phyloP scores from a whole-genome alignment of 257 asterid genomes.

The Fraxinus cuspidata region DNA sequence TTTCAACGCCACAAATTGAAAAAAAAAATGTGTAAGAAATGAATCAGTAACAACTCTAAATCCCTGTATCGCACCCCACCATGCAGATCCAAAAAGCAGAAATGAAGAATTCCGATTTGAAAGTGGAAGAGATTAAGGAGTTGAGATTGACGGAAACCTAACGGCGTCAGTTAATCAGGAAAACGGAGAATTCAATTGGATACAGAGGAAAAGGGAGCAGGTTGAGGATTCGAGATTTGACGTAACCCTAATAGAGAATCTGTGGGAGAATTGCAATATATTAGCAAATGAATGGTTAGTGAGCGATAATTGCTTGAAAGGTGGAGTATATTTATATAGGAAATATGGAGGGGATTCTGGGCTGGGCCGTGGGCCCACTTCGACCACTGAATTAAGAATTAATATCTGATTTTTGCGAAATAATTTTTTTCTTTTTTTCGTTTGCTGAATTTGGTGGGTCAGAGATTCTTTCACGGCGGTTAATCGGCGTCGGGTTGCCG shows the following conservation, averaged over 20 bases:
- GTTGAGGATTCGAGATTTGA: neutral
- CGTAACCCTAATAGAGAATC: too few relatives aligned
- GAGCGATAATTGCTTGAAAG: conserved; percentile 80
- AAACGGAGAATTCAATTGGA: neutral
- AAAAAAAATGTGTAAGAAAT: neutral
- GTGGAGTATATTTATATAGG: conserved; percentile 50
- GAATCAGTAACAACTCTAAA: conserved; percentile 35
- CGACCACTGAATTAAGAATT: neutral
- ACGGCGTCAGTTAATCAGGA: conserved; percentile 24
- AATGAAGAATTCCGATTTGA: conserved; percentile 9
- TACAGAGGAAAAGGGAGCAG: neutral
- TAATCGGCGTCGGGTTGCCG: conserved; percentile 43
- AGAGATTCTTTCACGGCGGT: conserved; percentile 20
- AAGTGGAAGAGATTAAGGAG: neutral
- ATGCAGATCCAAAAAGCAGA: conserved; percentile 48
- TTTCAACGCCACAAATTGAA: neutral
- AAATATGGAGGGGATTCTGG: neutral
- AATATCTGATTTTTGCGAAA: neutral
- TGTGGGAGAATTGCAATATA: conserved; percentile 1
- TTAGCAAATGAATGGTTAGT: conserved; percentile 32
- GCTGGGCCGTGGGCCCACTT: conserved; percentile 30
- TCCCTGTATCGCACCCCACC: conserved; percentile 44
- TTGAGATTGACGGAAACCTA: conserved; percentile 39
- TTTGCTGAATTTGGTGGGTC: neutral
- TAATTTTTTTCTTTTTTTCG: neutral